Evolutionary conservation across 2,329 filamentous ascomycete species (phyloP).

Genomic region (Arthrobotrys conoides): DNA sequence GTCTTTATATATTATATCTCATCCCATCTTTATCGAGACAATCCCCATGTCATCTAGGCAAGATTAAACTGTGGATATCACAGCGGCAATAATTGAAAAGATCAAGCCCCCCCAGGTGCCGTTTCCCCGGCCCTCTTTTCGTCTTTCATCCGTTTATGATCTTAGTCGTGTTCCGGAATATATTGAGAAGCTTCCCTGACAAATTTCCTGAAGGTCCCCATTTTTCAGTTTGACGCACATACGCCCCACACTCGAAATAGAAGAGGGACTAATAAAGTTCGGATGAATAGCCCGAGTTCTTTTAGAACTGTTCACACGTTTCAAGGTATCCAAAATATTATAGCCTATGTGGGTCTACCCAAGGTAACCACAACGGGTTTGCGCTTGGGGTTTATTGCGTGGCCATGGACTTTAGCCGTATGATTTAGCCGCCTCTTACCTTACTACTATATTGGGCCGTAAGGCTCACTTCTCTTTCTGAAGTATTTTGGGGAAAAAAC

Average conservation of each 20-base stretch:
- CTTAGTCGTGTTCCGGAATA: slow-evolving; percentile 35
- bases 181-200: slow-evolving; percentile 22
- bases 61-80: slow-evolving; percentile 21
- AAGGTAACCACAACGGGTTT: slow-evolving; percentile 42
- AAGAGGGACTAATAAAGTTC: slow-evolving; percentile 26
- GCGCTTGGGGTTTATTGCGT: slow-evolving; percentile 26
- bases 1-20: slow-evolving; percentile 58
- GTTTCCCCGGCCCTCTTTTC: slow-evolving; percentile 40
- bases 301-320: slow-evolving; percentile 35
- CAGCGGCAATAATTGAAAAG: background rate
- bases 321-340: slow-evolving; percentile 12
- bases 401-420: slow-evolving; percentile 35
- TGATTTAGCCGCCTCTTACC: slow-evolving; percentile 50
- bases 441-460: slow-evolving; percentile 22
- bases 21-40: slow-evolving; percentile 16
- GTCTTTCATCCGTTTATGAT: slow-evolving; percentile 6
- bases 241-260: slow-evolving; percentile 33
- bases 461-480: slow-evolving; percentile 14
- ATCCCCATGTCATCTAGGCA: slow-evolving; percentile 34
- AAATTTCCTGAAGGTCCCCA: slow-evolving; percentile 30
- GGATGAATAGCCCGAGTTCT: slow-evolving; percentile 51
- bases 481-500: background rate
- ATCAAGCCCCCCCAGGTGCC: slow-evolving; percentile 28
- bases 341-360: slow-evolving; percentile 47
- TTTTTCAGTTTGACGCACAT: slow-evolving; percentile 11